Percentiles rank a stretch among this genome's conserved stretches.
Evolutionary conservation across 164 flowering plant genomes (phyloP).

Genomic region (Aristolochia californica): DNA sequence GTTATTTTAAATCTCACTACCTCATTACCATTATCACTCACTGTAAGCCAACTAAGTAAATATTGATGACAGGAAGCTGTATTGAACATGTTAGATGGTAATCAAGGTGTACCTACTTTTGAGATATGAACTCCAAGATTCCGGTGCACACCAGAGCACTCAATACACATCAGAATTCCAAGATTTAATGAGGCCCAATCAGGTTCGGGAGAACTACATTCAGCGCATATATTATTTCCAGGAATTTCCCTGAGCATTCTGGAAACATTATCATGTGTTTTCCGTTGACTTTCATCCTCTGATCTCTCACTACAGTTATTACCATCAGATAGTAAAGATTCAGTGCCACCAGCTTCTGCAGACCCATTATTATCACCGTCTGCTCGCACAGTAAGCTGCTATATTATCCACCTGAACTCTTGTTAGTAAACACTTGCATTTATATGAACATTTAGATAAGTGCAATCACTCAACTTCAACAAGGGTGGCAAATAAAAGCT

Average conservation of each 20-base stretch:
- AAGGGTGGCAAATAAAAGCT: not conserved
- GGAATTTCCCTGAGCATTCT: constrained; percentile 50
- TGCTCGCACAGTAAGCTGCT: constrained; percentile 24
- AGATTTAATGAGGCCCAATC: constrained; percentile 97
- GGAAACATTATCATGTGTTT: constrained; percentile 37
- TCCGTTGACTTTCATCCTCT: constrained; percentile 23
- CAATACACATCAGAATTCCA: constrained; percentile 78
- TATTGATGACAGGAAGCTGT: too few relatives aligned
- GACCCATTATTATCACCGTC: constrained; percentile 12
- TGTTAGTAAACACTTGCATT: constrained; percentile 8
- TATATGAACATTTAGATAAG: constrained; percentile 2
- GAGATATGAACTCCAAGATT: constrained; percentile 97
- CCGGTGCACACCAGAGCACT: constrained; percentile 94
- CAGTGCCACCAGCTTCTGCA: constrained; percentile 15
- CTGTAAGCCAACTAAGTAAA: too few relatives aligned
- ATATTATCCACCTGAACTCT: constrained; percentile 6
- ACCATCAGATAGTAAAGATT: constrained; percentile 16
- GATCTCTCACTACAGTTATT: constrained; percentile 5
- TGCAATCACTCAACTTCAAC: not conserved
- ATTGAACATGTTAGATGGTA: too few relatives aligned
- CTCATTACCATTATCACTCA: too few relatives aligned
- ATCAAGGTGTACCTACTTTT: constrained; percentile 38
- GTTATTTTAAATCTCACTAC: too few relatives aligned
- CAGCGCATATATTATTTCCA: constrained; percentile 90
- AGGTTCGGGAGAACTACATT: constrained; percentile 75